Evolutionary conservation across 2,329 filamentous ascomycete genomes (phyloP), one percentile per base, ranked within the genome.

Genomic region (Ilyonectria destructans): DNA sequence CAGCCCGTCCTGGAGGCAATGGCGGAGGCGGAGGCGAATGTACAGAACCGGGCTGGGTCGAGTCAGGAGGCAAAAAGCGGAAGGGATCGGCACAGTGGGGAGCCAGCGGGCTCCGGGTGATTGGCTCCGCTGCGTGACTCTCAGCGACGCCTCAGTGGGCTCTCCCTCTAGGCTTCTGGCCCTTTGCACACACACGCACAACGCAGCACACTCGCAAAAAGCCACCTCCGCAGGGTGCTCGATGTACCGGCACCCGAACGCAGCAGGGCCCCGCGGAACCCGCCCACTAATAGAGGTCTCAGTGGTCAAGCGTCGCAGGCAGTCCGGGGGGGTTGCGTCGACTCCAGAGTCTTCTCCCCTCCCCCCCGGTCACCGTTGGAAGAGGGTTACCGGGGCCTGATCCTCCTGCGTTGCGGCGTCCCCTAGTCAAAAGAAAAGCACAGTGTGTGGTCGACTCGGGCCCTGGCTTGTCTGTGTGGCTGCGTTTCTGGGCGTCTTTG

Each of bases 61-160:
- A 65, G 56, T 65, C 62, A 60, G 43, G 62, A 62, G 63, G 63
- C 63, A 58, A 52, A 21, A 62, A 46, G 6, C 48, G 58, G 63
- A 19, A 66, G 56, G 63, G 63, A 66, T 66, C 58, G 48, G 58
- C 63, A 29, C 21, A 29, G 46, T 26, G 48, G 19, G 37, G 43
- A 51, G 62, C 26, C 37, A 17, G 4, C 23, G 19, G 15, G 35
- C n/a, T 26, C 54, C 26, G 31, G 29, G 17, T 60, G 62, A 60
- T 55, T 60, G 62, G 56, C 19, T 23, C 29, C 45, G 29, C 7
- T 37, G 43, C 19, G 33, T 49, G 26, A 3, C 56, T 8, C 8
- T 13, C 19, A 48, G 19, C 21, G 35, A 35, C 29, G 40, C 29
- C 19, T 60, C 15, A 37, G 45, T 48, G 45, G 45, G 19, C 21